These are phyloP conservation scores for Dispira simplex DNA, from an alignment of 192 early-diverging fungal species.

Conservation along the genomic window DNA sequence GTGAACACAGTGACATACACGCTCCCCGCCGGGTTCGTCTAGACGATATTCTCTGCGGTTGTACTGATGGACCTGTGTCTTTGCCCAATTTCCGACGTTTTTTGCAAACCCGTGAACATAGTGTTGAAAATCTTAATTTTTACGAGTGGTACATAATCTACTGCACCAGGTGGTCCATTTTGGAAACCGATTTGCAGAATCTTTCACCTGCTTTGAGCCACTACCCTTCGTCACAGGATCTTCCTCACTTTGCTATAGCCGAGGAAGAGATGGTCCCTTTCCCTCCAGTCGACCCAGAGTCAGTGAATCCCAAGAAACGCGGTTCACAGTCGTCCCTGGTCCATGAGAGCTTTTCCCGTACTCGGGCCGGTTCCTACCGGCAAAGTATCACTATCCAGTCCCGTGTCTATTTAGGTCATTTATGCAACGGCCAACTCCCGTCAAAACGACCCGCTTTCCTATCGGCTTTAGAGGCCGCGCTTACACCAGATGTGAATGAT, in stretches of 20 bases:
- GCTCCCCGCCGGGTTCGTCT: not conserved
- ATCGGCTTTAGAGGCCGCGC: not conserved
- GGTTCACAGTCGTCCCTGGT: not conserved
- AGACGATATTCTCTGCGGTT: constrained; percentile 8
- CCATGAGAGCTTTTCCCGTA: not conserved
- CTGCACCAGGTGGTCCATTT: constrained; percentile 5
- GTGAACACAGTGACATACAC: not conserved
- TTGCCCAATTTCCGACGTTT: constrained; percentile 6
- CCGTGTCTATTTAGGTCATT: constrained; percentile 2
- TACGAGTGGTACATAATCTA: constrained; percentile 12
- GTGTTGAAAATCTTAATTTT: constrained; percentile 11
- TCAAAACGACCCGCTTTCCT: not conserved
- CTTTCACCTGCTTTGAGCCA: not conserved
- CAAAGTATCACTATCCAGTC: not conserved
- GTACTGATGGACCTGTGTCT: not conserved
- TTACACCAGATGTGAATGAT: constrained; percentile 3
- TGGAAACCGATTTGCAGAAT: not conserved
- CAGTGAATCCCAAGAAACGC: not conserved
- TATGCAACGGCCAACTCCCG: not conserved
- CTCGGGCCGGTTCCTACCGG: not conserved
- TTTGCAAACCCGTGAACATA: constrained; percentile 1
- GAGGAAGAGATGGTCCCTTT: constrained; percentile 3
- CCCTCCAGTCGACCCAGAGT: not conserved
- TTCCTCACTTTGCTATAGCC: constrained; percentile 3
- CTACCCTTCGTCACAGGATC: not conserved